These are phyloP conservation scores for Agrocybe pediades DNA, from an alignment of 768 basidiomycete genomes.

Conservation along the genomic window DNA sequence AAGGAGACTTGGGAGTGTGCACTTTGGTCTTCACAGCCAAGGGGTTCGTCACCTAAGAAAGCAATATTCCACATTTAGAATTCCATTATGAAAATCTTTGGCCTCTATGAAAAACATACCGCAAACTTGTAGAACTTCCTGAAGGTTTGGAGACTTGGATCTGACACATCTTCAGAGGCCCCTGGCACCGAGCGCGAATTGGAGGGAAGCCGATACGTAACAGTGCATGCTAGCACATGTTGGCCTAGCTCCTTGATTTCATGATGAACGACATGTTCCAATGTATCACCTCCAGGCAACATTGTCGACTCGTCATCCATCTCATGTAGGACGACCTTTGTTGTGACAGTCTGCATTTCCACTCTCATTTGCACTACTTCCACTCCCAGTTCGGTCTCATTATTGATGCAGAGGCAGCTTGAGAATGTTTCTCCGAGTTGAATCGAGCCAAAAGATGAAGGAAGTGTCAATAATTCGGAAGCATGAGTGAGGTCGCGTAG, in stretches of 20 bases:
- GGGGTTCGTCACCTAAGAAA: constrained; percentile 82
- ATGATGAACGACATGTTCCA: constrained; percentile 73
- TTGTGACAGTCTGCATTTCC: constrained; percentile 83
- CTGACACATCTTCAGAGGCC: constrained; percentile 50
- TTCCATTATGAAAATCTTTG: too few species aligned
- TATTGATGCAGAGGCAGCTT: constrained; percentile 80
- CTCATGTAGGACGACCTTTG: constrained; percentile 65
- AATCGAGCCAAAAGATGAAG: constrained; percentile 82
- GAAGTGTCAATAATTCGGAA: constrained; percentile 78
- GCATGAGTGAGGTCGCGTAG: constrained; percentile 80
- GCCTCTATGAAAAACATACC: constrained; percentile 44
- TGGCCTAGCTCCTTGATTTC: constrained; percentile 95
- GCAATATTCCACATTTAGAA: too few species aligned
- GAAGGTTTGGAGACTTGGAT: constrained; percentile 67
- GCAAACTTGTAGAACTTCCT: constrained; percentile 92
- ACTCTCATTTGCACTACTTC: constrained; percentile 67
- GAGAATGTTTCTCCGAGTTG: constrained; percentile 90
- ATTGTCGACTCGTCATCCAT: constrained; percentile 54
- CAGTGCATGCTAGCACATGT: constrained; percentile 85
- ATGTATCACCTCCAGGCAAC: constrained; percentile 56
- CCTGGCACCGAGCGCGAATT: constrained; percentile 51
- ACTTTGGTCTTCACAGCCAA: constrained; percentile 96
- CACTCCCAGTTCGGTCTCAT: constrained; percentile 66
- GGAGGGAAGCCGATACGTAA: constrained; percentile 76
- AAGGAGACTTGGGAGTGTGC: constrained; percentile 72